phyloP scores from a whole-genome alignment of 2,329 filamentous ascomycete species.

The Neospermospora avenae region DNA sequence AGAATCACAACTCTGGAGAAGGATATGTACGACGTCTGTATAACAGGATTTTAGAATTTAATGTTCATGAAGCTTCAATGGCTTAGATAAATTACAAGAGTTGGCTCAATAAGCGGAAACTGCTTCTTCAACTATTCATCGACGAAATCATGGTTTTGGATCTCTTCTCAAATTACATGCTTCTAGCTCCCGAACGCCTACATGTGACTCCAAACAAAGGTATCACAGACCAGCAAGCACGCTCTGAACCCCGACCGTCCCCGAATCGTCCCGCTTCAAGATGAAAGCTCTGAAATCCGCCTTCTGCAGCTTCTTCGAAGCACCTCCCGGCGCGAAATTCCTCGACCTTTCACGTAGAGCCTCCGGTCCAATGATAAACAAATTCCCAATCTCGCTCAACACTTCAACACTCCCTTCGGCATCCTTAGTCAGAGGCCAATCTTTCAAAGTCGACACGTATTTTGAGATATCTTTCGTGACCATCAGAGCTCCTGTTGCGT shows the following conservation, averaged over 20 bases:
- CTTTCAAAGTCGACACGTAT: conserved; percentile 81
- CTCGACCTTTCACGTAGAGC: conserved; percentile 69
- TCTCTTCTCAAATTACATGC: neutral
- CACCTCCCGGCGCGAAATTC: conserved; percentile 45
- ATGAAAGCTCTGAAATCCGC: conserved; percentile 81
- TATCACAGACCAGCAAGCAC: conserved; percentile 56
- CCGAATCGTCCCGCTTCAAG: conserved; percentile 77
- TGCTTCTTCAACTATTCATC: neutral
- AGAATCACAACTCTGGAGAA: conserved; percentile 27
- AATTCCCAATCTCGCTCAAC: conserved; percentile 85
- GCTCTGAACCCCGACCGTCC: conserved; percentile 76
- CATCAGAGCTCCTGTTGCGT: conserved; percentile 89
- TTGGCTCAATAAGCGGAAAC: neutral
- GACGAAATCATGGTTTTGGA: neutral
- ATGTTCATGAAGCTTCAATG: neutral
- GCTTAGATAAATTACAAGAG: neutral
- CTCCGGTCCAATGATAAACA: conserved; percentile 90
- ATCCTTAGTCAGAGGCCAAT: conserved; percentile 72
- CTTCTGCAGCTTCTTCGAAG: conserved; percentile 57
- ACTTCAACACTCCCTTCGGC: conserved; percentile 73
- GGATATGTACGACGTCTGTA: neutral
- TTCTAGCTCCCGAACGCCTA: neutral
- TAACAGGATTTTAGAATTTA: neutral
- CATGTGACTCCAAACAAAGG: conserved; percentile 5
- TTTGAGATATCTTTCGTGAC: conserved; percentile 94